Base-by-base conservation (phyloP, 371 early-diverging fungal genomes). In the Lichtheimia ramosa region DNA sequence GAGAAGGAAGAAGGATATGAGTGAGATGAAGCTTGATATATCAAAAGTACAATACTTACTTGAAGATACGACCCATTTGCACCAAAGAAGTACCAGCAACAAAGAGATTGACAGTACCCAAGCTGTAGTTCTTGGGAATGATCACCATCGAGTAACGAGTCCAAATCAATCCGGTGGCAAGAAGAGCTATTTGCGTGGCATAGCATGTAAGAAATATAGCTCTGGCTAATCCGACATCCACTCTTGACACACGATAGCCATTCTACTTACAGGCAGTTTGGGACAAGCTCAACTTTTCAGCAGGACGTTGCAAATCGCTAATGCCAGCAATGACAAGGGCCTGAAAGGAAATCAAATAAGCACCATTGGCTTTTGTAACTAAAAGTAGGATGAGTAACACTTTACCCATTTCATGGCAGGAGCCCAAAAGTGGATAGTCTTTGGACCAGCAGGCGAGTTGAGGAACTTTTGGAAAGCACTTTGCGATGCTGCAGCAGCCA, bases 121-220 rank as follows among this genome's bases (percentile, higher is more conserved):
- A 73, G 59, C 86, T 77, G 71, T 86, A 96, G 82, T 97, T 97
- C 72, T 87, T 86, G 59, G 98, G 98, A 25, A 82, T 95, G 62
- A 97, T 97, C 25, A 93, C 92, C 56, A 87, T 84, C 10, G 96
- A 92, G 77, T 96, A 97, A 50, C 98, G 91, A 23, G 93, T 88
- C 98, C 98, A 97, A 71, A 97, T 97, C 60, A 94, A 59, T 53
- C 98, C 98, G 20, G 98, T 97, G 53, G 94, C 93, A 21, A 95
- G 86, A 65, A 97, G 81, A 14, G 97, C 93, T 82, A 80, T 24
- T 49, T 14, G 51, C 66, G 18, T 54, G 6, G 34, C 25, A 21
- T 18, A 27, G 23, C 10, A 34, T 34, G 34, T 34, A 34, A 34
- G 34, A 34, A 34, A 34, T 34, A 34, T 34, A 34, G 34, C 34